Evolutionary conservation across 352 stramenopile species (phyloP), one percentile per base, ranked within the genome.

Genomic region (Globisporangium recalcitrans): DNA sequence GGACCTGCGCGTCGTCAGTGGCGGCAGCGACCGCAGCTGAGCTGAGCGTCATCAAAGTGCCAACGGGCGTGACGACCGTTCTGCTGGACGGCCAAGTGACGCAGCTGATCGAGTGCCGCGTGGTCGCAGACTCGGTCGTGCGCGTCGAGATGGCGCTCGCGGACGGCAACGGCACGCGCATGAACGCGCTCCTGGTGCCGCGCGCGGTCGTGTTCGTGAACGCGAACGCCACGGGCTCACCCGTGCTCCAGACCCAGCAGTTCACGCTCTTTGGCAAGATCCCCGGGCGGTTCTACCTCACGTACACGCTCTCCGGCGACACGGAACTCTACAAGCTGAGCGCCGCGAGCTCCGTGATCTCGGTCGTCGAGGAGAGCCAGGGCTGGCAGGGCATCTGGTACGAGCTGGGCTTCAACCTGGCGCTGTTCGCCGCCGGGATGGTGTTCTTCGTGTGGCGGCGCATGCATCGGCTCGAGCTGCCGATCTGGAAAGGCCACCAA

Each of bases 311-410:
- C 57, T 51, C 64, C 0, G 67, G 64, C 4, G 74, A 82, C 31
- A 52, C 62, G 0, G 73, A 77, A 7, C 56, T 58, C 31, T 91
- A 88, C 63, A 67, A 51, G 22, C 73, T 88, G 52, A 77, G 75
- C 27, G 73, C 82, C 0, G 52, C 65, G 4, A 82, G 69, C 64
- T 84, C 79, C 0, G 80, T 91, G 3, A 65, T 93, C 21, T 66
- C 80, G 0, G 73, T 91, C 29, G 71, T 70, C 9, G 65, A 74
- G 9, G 70, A 73, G n/a, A 70, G 67, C 1, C 60, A 72, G 29
- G 79, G 78, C 1, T 93, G 82, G 82, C 66, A 86, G 31, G 85
- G 80, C 5, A 87, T 91, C 57, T 80, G 71, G 73, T 80, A 79
- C 58, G 74, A 91, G 42, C 67, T 93, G 16, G 68, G 62, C 6